Evolutionary conservation across 495 filamentous ascomycete genomes (phyloP), one percentile per base, ranked within the genome.

Genomic region (Aspergillus mulundensis): DNA sequence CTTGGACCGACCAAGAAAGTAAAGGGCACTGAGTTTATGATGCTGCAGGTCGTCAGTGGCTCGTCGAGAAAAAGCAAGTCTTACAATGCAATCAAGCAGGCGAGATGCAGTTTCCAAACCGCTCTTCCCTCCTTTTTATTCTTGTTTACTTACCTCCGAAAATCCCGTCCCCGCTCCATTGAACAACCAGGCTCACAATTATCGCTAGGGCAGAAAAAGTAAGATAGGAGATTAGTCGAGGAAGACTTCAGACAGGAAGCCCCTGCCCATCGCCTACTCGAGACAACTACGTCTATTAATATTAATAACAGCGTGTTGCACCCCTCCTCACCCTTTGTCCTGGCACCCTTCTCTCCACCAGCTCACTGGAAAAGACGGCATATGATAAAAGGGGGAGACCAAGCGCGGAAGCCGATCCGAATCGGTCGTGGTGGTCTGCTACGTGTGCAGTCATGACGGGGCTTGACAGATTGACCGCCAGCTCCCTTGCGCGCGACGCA

Each of bases 1-100:
- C 63, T 61, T 18, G 70, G 74, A 14, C 77, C 77, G 58, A 81
- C 72, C n/a, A 79, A 65, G 57, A 79, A 81, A 58, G 74, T 77
- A 48, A 79, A 81, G 20, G 70, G 70, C 20, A 66, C 66, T 28
- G 74, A 76, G 44, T 68, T 67, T 28, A 76, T 66, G 52, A 75
- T 75, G 42, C 77, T 80, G 57, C 48, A 40, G 14, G 20, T 6
- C 23, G 34, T 50, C 32, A 50, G 48, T 38, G 34, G 6, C 34
- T 28, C 20, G 20, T 50, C 21, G 19, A 40, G 32, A 24, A 50
- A 50, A 50, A 40, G 32, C 48, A 40, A 50, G 38, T 44, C 18
- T n/a, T 25, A 28, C 24, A 18, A 54, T 24, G 44, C 5, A 50
- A 46, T 48, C 21, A 51, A 59, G 40, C 28, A 45, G 25, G 23